Evolutionary conservation across 176 grass and related monocot genomes (phyloP), one percentile per base, ranked within the genome.

Genomic region (Avena sativa): DNA sequence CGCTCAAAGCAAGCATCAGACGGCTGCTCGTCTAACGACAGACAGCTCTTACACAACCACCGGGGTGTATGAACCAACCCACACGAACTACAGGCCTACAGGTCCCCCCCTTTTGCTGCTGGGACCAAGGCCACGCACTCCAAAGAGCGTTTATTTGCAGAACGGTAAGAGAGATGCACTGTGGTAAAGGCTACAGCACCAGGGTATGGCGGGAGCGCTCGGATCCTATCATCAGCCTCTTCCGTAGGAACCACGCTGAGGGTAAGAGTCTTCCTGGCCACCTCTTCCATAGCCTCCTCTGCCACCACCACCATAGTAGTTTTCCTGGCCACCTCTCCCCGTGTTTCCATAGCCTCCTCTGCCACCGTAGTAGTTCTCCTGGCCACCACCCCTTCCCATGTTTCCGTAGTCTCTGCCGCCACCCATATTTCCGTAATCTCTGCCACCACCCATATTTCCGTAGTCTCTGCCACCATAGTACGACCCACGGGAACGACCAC

Each of bases 391-490:
- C 46, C 71, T 50, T 50, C 21, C 71, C 46, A 51, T 74, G 5
- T 51, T 76, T 53, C 73, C 73, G 3, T 76, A 76, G 13, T 75
- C 72, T 28, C 72, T 66, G 48, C 73, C 73, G 2, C 73, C 72
- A 16, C 72, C 72, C 47, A 66, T 66, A 25, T 66, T 66, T 66
- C 63, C 63, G 0, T 66, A 66, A 32, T 85, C 88, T 79, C 93
- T 66, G 23, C 73, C 73, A 2, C 73, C 72, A 16, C 72, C 72
- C 47, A 66, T 66, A 25, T 66, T 66, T 66, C 63, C 63, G 0
- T 66, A 66, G 51, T 85, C 88, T 79, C 93, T 80, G 9, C 88
- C 91, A 62, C 90, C 84, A 5, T 95, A 92, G 84, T 95, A 95
- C 0, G 75, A 82, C 52, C 91, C 91, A 61, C 88, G 88, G 10